phyloP scores from a whole-genome alignment of 257 asterid genomes.

The Nicotiana noctiflora region DNA sequence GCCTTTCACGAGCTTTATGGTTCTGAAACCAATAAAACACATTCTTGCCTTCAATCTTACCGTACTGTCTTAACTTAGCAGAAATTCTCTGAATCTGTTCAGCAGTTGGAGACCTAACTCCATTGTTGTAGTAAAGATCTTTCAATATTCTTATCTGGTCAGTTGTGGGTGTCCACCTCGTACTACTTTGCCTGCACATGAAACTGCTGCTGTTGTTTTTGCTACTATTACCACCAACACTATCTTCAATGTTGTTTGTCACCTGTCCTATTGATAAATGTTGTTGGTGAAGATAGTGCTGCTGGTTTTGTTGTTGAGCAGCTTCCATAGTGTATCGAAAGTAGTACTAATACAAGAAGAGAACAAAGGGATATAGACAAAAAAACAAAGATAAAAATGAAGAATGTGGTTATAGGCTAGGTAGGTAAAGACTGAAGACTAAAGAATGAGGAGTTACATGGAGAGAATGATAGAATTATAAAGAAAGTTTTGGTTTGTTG shows the following conservation, averaged over 20 bases:
- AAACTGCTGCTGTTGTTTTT: constrained; percentile 10
- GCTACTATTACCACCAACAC: constrained; percentile 15
- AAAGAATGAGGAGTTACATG: neutral
- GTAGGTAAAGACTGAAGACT: neutral
- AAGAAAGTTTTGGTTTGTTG: neutral
- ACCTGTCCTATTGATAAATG: constrained; percentile 6
- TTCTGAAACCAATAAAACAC: constrained; percentile 98
- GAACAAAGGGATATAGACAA: neutral
- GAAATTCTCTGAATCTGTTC: constrained; percentile 95
- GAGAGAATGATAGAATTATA: neutral
- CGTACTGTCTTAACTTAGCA: constrained; percentile 81
- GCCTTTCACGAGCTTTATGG: constrained; percentile 96
- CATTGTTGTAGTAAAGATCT: constrained; percentile 95
- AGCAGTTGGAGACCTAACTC: constrained; percentile 86
- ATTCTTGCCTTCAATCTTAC: constrained; percentile 95
- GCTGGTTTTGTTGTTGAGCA: constrained; percentile 20
- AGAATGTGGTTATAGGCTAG: neutral
- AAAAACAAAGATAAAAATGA: neutral
- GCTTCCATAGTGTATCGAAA: constrained; percentile 31
- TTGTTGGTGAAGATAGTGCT: constrained; percentile 13
- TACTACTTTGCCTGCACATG: constrained; percentile 81
- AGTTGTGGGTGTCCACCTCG: constrained; percentile 89
- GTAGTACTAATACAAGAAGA: constrained; percentile 8
- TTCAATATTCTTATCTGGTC: constrained; percentile 90
- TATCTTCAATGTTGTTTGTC: constrained; percentile 14